Percentiles rank a stretch among this genome's conserved stretches.
These are phyloP conservation scores for Microstegium vimineum DNA, from an alignment of 176 grass and related monocot genomes.

Conservation along the genomic window DNA sequence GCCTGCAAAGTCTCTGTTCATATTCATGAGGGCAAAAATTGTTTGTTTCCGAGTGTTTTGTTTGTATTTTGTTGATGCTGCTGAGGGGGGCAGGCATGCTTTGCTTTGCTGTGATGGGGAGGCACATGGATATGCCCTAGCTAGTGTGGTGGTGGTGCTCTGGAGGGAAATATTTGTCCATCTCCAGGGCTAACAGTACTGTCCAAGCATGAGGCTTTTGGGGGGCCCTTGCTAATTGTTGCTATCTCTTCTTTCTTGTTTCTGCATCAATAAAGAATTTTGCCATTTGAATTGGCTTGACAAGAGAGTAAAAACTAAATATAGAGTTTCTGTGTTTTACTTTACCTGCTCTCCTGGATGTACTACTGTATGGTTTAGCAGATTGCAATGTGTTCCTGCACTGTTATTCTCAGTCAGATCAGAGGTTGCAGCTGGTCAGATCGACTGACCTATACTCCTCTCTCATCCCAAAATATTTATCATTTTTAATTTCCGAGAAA, in stretches of 20 bases:
- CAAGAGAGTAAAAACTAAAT: neutral
- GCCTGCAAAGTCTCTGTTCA: slow-evolving; percentile 44
- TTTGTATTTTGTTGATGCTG: slow-evolving; percentile 54
- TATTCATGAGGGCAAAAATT: slow-evolving; percentile 54
- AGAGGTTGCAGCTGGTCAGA: neutral
- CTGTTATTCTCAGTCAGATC: neutral
- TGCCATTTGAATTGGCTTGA: slow-evolving; percentile 32
- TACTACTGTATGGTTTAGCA: neutral
- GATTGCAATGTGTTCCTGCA: neutral
- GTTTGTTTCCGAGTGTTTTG: slow-evolving; percentile 58
- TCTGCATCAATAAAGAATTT: slow-evolving; percentile 39
- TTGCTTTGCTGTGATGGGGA: slow-evolving; percentile 49
- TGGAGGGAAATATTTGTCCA: slow-evolving; percentile 73
- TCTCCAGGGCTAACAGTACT: slow-evolving; percentile 54
- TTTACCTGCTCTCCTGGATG: neutral
- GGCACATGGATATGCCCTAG: slow-evolving; percentile 43
- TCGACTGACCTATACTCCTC: no score
- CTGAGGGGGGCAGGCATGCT: slow-evolving; percentile 17
- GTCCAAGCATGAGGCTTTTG: slow-evolving; percentile 56
- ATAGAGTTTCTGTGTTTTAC: neutral
- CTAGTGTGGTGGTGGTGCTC: slow-evolving; percentile 35
- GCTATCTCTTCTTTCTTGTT: slow-evolving; percentile 14
- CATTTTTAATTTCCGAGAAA: no score
- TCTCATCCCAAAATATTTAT: no score
- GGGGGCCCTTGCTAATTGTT: slow-evolving; percentile 56